phyloP scores from a whole-genome alignment of 2,329 filamentous ascomycete species.

The Trichoderma sp. region DNA sequence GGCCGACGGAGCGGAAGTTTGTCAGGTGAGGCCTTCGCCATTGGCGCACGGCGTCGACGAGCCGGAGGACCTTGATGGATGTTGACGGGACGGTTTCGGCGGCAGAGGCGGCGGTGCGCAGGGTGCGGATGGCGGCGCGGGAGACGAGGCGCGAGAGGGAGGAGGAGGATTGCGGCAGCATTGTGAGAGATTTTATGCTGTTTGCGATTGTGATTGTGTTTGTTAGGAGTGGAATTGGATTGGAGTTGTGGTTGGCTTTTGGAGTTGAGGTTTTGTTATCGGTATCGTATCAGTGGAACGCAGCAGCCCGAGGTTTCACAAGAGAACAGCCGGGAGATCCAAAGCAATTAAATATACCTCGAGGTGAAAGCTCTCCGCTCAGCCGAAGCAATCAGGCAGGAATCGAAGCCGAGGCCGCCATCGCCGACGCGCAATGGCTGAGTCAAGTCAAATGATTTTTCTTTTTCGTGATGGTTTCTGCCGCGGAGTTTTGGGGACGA shows the following conservation, averaged over 20 bases:
- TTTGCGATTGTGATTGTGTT: not conserved
- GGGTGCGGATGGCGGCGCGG: conserved; percentile 11
- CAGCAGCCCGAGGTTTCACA: not conserved
- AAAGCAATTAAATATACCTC: not conserved
- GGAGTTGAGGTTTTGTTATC: not conserved
- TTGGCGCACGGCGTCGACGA: conserved; percentile 69
- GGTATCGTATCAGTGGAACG: not conserved
- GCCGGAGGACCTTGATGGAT: conserved; percentile 71
- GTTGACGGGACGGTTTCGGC: conserved; percentile 55
- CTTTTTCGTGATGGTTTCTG: conserved; percentile 50
- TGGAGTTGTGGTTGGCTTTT: not conserved
- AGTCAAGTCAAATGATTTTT: conserved; percentile 13
- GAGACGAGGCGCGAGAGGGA: conserved; percentile 14
- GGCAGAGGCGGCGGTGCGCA: conserved; percentile 23
- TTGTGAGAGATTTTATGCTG: not conserved
- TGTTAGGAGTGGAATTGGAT: not conserved
- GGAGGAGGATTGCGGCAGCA: conserved; percentile 8
- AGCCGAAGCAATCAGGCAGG: conserved; percentile 22
- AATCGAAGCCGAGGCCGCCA: conserved; percentile 30
- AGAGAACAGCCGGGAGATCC: not conserved
- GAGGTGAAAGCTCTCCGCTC: not conserved
- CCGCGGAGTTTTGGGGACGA: conserved; percentile 49
- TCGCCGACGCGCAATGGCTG: conserved; percentile 36
- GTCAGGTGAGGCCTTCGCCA: conserved; percentile 68
- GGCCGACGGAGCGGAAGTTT: conserved; percentile 71